Percentiles rank a stretch among this genome's conserved stretches.
These are phyloP conservation scores for Leccinum boreale DNA, from an alignment of 768 basidiomycete genomes.

Conservation along the genomic window DNA sequence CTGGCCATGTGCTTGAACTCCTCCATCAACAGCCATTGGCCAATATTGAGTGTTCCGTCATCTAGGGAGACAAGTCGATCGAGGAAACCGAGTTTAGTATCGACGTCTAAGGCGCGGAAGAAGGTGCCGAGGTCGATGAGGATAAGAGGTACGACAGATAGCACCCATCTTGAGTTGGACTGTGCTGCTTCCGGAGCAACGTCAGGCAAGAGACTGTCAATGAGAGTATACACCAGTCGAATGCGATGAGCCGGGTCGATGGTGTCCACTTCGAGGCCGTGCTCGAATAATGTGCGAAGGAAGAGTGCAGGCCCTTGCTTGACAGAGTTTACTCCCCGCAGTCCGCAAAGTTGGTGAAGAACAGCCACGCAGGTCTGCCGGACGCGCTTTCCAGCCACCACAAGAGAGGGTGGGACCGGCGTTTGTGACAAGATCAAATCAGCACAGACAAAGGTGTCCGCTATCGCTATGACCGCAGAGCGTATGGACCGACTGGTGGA, in stretches of 20 bases:
- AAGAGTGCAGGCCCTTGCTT: constrained; percentile 48
- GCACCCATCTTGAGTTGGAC: constrained; percentile 46
- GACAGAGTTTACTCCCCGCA: constrained; percentile 30
- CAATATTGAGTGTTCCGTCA: constrained; percentile 19
- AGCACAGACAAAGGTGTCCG: constrained; percentile 56
- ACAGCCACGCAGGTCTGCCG: constrained; percentile 52
- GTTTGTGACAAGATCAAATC: constrained; percentile 42
- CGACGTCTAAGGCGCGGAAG: constrained; percentile 53
- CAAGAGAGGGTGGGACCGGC: constrained; percentile 27
- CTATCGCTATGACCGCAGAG: constrained; percentile 39
- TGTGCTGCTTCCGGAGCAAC: constrained; percentile 19
- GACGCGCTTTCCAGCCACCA: constrained; percentile 34
- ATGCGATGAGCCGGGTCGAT: constrained; percentile 59
- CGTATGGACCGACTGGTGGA: constrained; percentile 51
- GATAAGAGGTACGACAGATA: constrained; percentile 52
- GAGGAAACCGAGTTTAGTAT: constrained; percentile 51
- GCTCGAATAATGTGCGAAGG: constrained; percentile 54
- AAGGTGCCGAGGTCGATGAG: constrained; percentile 55
- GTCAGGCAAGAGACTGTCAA: constrained; percentile 55
- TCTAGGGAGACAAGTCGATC: constrained; percentile 57
- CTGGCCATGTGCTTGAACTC: constrained; percentile 51
- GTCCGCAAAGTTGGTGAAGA: constrained; percentile 36
- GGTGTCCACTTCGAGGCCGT: constrained; percentile 36
- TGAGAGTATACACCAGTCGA: constrained; percentile 50
- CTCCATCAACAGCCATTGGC: constrained; percentile 66